Evolutionary conservation across 164 flowering plant genomes (phyloP), one percentile per base, ranked within the genome.

Genomic region (Santalum album): DNA sequence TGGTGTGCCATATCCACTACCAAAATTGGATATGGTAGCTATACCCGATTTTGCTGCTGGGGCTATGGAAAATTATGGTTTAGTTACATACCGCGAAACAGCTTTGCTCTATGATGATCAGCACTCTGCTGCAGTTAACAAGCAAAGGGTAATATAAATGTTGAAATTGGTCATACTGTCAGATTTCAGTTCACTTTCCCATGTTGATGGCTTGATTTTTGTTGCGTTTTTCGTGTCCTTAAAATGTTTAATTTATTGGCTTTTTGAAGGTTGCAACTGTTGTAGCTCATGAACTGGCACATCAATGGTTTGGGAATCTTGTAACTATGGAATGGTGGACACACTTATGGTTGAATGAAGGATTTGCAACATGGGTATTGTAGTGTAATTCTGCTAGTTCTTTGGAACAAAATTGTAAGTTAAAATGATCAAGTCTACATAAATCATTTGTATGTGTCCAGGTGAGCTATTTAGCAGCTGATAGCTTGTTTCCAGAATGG

Each of bases 291-390:
- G 99, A 94, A 67, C 75, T 94, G 58, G 99, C 97, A 7, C 99
- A 94, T 54, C 99, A 94, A 57, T 94, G 99, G 99, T 94, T 94
- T 74, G 99, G 99, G 32, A 94, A 94, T 75, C 99, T 94, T 65
- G 99, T 94, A 25, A 94, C 99, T 2, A 94, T 94, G 99, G 99
- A 94, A 53, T 94, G 99, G 99, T 94, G 99, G 99, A 90, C 96
- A 0, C 92, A 94, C 67, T 73, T 94, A 49, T 94, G 99, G 99
- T 76, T 94, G 48, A 94, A 94, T 69, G 99, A 94, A 71, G 99
- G 99, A 45, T 94, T 94, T 66, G 99, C 99, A 49, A 90, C 99
- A 56, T 94, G 99, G 99, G 99, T 94, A 79, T 46, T 22, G 45
- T 39, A 49, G 61, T 34, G 48, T 23, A 35, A 18, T 24, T 17